Evolutionary conservation across 2,329 filamentous ascomycete species (phyloP), one percentile per base, ranked within the genome.

Genomic region (Fusarium sarcochroum): DNA sequence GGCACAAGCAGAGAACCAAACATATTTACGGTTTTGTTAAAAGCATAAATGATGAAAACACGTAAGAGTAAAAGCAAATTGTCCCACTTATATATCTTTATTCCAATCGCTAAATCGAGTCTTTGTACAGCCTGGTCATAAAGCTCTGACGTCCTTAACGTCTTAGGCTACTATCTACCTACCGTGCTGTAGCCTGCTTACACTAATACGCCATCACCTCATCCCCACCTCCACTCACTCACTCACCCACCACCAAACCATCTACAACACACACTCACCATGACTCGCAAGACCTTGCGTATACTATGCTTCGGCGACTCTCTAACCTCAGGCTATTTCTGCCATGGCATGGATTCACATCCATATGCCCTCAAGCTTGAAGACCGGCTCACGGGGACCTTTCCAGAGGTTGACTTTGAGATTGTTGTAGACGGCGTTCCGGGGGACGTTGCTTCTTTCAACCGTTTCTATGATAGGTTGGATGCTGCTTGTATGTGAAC

Each of bases 261-360:
- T 32, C 45, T 11, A 13, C 38, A 46, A 20, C 42, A 35, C 27
- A 14, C 20, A 23, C 9, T 47, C 56, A 56, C 20, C 50, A 78
- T 78, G 76, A 48, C 74, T 27, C 72, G 63, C 68, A 74, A 73
- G 54, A 76, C 79, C 30, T 80, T 89, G 27, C 81, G 83, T 71
- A 84, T 90, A 72, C 83, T 90, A 63, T 90, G 88, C 80, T 88
- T 90, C 76, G 89, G 89, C 76, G 84, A 90, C 81, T 90, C 87
- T 38, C 83, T 91, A 45, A 91, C 89, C 7, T 82, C 81, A 14
- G 89, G 89, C 41, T 89, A 80, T 75, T 79, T 81, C 30, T 52
- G 66, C 59, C 78, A 69, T 45, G 86, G 85, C 20, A 50, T 77
- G 15, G 73, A 63, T 50, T 80, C 79, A 44, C 82, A 87, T 61